Evolutionary conservation across 305 asterid species (phyloP).

Genomic region (Fraxinus angustifolia): DNA sequence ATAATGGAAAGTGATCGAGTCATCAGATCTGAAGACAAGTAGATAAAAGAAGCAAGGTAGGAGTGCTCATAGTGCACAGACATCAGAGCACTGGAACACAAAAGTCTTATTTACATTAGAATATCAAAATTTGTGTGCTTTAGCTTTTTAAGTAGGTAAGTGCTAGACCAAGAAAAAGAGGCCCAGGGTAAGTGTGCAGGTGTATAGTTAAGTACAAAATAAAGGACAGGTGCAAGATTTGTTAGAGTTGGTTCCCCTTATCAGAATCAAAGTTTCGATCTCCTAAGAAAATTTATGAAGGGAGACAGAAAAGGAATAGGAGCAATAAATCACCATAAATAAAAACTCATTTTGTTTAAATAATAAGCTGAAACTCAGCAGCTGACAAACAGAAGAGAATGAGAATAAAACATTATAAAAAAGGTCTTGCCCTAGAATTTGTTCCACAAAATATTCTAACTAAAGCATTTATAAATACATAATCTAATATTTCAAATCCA

Average conservation of each 20-base stretch:
- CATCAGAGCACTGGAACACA: neutral
- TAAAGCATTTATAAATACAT: neutral
- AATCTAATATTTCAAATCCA: neutral
- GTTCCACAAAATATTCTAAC: neutral
- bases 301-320: neutral
- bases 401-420: neutral
- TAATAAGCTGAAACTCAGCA: neutral
- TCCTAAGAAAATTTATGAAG: neutral
- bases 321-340: neutral
- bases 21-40: neutral
- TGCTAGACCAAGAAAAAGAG: neutral
- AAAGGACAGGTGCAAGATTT: neutral
- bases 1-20: constrained; percentile 22
- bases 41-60: constrained; percentile 3
- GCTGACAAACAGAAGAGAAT: neutral
- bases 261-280: neutral
- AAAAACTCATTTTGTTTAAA: neutral
- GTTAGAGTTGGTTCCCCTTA: neutral
- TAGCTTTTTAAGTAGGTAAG: neutral
- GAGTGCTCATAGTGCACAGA: neutral
- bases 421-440: neutral
- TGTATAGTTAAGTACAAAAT: neutral
- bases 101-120: neutral
- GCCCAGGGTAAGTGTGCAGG: neutral
- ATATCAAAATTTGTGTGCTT: neutral